These are phyloP conservation scores for Hypericum androsaemum DNA, from an alignment of 345 rosid species.

Conservation along the genomic window DNA sequence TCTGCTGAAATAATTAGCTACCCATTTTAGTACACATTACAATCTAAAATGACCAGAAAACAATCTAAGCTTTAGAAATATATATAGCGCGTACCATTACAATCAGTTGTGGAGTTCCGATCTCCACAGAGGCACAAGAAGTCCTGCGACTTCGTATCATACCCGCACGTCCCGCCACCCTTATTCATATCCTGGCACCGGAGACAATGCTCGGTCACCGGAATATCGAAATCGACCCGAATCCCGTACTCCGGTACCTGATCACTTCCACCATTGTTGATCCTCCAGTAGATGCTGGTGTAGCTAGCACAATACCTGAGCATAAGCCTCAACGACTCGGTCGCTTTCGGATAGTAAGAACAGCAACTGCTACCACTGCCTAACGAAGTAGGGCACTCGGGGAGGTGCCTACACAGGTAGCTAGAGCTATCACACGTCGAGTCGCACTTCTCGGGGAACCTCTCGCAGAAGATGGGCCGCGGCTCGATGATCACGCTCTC, in stretches of 20 bases:
- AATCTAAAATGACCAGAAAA: too few species aligned
- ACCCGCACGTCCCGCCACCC: constrained; percentile 75
- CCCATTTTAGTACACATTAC: too few species aligned
- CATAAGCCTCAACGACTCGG: constrained; percentile 79
- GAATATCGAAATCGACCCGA: constrained; percentile 66
- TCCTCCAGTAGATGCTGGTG: constrained; percentile 83
- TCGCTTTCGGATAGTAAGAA: constrained; percentile 71
- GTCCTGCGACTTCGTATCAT: constrained; percentile 39
- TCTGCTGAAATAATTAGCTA: too few species aligned
- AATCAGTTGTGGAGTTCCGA: constrained; percentile 55
- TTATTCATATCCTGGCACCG: constrained; percentile 72
- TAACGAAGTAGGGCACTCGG: constrained; percentile 45
- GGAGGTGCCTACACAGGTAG: constrained; percentile 82
- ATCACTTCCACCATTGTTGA: constrained; percentile 23
- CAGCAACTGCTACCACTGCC: constrained; percentile 53
- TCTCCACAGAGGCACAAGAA: constrained; percentile 59
- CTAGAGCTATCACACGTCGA: constrained; percentile 84
- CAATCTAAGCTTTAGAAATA: background rate
- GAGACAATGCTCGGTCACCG: constrained; percentile 66
- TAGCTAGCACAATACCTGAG: constrained; percentile 67
- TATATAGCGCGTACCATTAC: constrained; percentile 45
- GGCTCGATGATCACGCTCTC: constrained; percentile 67
- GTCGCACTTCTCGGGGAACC: constrained; percentile 80
- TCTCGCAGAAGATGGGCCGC: constrained; percentile 70
- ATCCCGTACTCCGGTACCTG: constrained; percentile 83